phyloP scores from a whole-genome alignment of 129 eudicot species.

The Escallonia rubra region DNA sequence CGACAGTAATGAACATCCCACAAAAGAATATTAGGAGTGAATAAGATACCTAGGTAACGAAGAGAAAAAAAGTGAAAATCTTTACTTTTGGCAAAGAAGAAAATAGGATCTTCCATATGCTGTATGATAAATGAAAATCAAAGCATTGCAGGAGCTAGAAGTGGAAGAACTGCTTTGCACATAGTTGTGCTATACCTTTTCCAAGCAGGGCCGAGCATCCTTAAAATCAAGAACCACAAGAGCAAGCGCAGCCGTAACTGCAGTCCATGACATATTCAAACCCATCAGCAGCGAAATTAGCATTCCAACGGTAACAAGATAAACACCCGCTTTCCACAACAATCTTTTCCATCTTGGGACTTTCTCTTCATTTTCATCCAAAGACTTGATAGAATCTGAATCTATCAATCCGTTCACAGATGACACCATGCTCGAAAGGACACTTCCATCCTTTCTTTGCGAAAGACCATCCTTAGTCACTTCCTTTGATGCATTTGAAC shows the following conservation, averaged over 20 bases:
- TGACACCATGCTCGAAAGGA: neutral
- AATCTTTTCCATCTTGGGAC: constrained; percentile 49
- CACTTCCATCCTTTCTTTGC: constrained; percentile 25
- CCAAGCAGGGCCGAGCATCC: constrained; percentile 79
- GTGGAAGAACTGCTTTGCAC: neutral
- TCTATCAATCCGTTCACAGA: constrained; percentile 25
- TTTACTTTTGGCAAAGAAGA: neutral
- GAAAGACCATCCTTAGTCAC: constrained; percentile 10
- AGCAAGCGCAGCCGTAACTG: constrained; percentile 91
- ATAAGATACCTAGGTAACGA: constrained; percentile 62
- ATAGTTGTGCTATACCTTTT: constrained; percentile 42
- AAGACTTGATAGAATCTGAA: constrained; percentile 13
- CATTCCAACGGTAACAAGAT: constrained; percentile 83
- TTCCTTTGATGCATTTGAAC: constrained; percentile 33
- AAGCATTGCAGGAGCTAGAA: neutral
- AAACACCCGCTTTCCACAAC: constrained; percentile 74
- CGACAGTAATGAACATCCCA: constrained; percentile 90
- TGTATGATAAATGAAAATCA: neutral
- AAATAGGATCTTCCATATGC: neutral
- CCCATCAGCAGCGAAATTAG: constrained; percentile 64
- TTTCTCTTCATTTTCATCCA: constrained; percentile 34
- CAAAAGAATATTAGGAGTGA: constrained; percentile 89
- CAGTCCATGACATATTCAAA: constrained; percentile 92
- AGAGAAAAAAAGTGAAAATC: neutral
- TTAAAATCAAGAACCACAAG: constrained; percentile 92